Evolutionary conservation across 2,329 filamentous ascomycete genomes (phyloP).

Genomic region (Fusarium albosuccineum): DNA sequence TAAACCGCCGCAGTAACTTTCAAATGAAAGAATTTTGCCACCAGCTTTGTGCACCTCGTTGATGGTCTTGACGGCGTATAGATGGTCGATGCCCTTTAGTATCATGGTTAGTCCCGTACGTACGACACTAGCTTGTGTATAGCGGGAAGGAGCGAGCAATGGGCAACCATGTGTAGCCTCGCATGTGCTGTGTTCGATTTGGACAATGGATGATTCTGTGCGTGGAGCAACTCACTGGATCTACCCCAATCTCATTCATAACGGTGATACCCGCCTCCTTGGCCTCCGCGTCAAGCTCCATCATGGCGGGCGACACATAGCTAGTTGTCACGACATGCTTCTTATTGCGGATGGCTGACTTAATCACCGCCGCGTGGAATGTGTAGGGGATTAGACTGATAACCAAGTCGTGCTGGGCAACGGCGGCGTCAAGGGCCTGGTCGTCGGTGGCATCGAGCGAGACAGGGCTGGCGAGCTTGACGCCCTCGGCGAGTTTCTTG

Average conservation of each 20-base stretch:
- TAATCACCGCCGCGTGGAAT: constrained; percentile 89
- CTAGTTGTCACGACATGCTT: constrained; percentile 96
- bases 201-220: too few relatives aligned
- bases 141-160: not conserved
- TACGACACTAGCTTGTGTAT: too few relatives aligned
- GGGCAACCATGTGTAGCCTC: not conserved
- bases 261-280: constrained; percentile 96
- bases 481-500: constrained; percentile 78
- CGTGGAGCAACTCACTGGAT: constrained; percentile 30
- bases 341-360: constrained; percentile 92
- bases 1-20: constrained; percentile 87
- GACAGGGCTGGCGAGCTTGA: constrained; percentile 80
- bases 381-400: constrained; percentile 92
- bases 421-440: constrained; percentile 81
- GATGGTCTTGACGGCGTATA: constrained; percentile 89
- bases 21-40: constrained; percentile 86
- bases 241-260: constrained; percentile 93
- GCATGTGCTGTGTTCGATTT: not conserved
- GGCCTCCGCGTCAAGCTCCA: constrained; percentile 83
- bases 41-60: constrained; percentile 87
- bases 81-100: constrained; percentile 37
- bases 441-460: constrained; percentile 86
- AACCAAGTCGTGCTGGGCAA: constrained; percentile 83
- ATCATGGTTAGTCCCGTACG: too few relatives aligned
- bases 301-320: constrained; percentile 93